Percentiles rank a stretch among this genome's conserved stretches.
Conservation (phyloP, 176 grass and related monocot species). For the Tuctoria greenei region DNA sequence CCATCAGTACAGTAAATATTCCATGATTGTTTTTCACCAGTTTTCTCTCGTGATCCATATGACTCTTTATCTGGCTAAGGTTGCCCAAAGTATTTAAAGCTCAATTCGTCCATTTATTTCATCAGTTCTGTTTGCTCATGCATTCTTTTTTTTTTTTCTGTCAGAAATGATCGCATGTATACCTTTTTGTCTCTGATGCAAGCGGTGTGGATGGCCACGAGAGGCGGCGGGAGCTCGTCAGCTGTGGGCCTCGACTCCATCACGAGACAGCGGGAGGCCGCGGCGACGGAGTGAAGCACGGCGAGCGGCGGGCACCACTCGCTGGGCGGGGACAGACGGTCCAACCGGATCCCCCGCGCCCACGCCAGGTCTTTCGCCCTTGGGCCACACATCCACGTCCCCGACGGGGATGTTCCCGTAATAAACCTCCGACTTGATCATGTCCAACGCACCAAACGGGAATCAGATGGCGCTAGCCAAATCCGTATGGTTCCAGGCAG, state of each 20-base stretch:
- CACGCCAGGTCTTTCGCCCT: constrained; percentile 59
- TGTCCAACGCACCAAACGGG: constrained; percentile 32
- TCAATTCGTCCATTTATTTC: constrained; percentile 27
- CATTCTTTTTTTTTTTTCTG: constrained; percentile 41
- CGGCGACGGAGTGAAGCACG: constrained; percentile 72
- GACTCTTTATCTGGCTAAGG: constrained; percentile 21
- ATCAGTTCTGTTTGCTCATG: constrained; percentile 10
- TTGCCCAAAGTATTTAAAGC: constrained; percentile 27
- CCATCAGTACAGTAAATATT: constrained; percentile 25
- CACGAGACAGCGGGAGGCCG: constrained; percentile 68
- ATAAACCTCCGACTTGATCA: constrained; percentile 77
- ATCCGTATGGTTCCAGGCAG: constrained; percentile 9
- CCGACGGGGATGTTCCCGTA: constrained; percentile 57
- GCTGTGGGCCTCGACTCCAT: constrained; percentile 71
- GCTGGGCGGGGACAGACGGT: constrained; percentile 76
- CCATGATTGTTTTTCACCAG: not conserved
- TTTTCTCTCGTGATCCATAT: not conserved
- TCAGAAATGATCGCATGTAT: constrained; percentile 60
- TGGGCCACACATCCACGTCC: constrained; percentile 69
- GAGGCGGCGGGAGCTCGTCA: constrained; percentile 52
- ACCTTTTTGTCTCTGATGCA: constrained; percentile 98
- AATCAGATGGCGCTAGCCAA: constrained; percentile 17
- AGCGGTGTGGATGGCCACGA: constrained; percentile 78
- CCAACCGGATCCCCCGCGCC: constrained; percentile 77
- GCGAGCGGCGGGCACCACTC: constrained; percentile 90